Conservation (phyloP, 2,329 filamentous ascomycete genomes). For the Colletotrichum tamarilloi region DNA sequence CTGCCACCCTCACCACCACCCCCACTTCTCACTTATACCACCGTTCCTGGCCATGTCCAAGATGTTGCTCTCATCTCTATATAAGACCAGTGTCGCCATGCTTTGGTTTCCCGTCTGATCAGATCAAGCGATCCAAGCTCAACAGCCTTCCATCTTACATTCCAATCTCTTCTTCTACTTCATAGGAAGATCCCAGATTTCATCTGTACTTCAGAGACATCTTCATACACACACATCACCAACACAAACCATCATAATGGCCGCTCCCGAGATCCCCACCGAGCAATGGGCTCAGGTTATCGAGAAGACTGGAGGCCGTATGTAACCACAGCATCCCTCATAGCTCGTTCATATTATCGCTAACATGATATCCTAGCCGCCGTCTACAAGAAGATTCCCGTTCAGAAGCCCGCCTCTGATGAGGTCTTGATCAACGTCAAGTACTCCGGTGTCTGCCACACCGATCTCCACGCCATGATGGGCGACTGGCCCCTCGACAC, state of each 20-base stretch:
- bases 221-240: neutral
- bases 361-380: slow-evolving; percentile 56
- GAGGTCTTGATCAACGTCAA: slow-evolving; percentile 94
- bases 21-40: slow-evolving; percentile 23
- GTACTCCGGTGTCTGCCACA: slow-evolving; percentile 92
- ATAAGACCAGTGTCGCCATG: slow-evolving; percentile 20
- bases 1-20: neutral
- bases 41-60: slow-evolving; percentile 4
- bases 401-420: slow-evolving; percentile 83
- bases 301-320: slow-evolving; percentile 81
- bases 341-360: slow-evolving; percentile 26
- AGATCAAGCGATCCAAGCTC: slow-evolving; percentile 27
- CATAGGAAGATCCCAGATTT: slow-evolving; percentile 8
- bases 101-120: slow-evolving; percentile 11
- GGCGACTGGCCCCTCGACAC: slow-evolving; percentile 89
- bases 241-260: slow-evolving; percentile 15
- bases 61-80: slow-evolving; percentile 28
- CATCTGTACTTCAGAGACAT: slow-evolving; percentile 2
- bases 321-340: slow-evolving; percentile 42
- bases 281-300: slow-evolving; percentile 94
- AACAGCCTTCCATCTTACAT: slow-evolving; percentile 16
- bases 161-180: slow-evolving; percentile 5
- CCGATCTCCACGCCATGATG: slow-evolving; percentile 81
- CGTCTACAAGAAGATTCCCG: slow-evolving; percentile 84
- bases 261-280: slow-evolving; percentile 66